Base-by-base conservation (phyloP, 805 yeast species). In the Kluyveromyces wickerhamii region DNA sequence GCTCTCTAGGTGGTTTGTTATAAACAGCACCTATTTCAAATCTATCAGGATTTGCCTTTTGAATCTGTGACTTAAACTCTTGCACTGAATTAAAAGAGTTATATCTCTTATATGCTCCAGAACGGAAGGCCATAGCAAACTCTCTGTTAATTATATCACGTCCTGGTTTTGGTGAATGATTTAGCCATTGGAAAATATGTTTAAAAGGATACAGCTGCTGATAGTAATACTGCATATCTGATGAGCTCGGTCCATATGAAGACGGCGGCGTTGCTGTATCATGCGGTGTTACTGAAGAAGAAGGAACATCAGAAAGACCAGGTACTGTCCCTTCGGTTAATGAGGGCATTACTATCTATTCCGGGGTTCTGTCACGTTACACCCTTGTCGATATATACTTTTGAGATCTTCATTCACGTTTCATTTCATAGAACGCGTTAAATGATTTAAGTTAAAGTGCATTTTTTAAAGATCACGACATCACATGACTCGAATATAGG, bases 11-110 rank as follows among this genome's bases (percentile, higher is more conserved):
- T 42, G 84, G 85, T 11, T 81, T 77, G 2, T 85, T 70, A 54
- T 87, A 92, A 4, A 87, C 79, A 0, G 97, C 95, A 21, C 98
- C 98, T 32, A 92, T 72, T 61, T 92, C 98, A 54, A 92, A 92
- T 57, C 98, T 78, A 22, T 82, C 77, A 1, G 98, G 98, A 39
- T 77, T 75, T 11, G 85, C 72, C 32, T 63, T 68, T 14, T 79
- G 68, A 3, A 88, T 89, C 9, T 83, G 75, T n/a, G 70, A 63
- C 51, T 82, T 84, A 61, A 92, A 85, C 30, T 83, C 94, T 27
- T 75, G 82, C 15, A 66, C 67, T 3, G 71, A 63, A 1, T 62
- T 60, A 47, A 71, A 92, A 1, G 96, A 82, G 51, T 80, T 81
- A 62, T 88, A 89, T 46, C 98, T 80, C 46, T 84, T 81, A 54